phyloP scores from a whole-genome alignment of 2,329 filamentous ascomycete species.

The Cercospora berteroae region DNA sequence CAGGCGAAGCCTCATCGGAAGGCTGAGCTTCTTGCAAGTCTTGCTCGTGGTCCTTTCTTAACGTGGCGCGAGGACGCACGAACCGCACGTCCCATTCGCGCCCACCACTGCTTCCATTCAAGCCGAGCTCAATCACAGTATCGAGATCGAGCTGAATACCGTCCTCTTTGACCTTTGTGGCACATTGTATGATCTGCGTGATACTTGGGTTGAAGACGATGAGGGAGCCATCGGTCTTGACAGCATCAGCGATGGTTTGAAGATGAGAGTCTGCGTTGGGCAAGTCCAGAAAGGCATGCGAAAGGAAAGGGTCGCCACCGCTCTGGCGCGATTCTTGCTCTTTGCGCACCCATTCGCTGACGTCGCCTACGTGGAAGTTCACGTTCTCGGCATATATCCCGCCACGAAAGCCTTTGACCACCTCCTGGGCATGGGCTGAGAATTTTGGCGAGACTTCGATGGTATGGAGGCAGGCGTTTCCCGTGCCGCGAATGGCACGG shows the following conservation, averaged over 20 bases:
- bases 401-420: conserved; percentile 65
- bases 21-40: neutral
- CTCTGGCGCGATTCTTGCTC: conserved; percentile 47
- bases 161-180: conserved; percentile 54
- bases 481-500: conserved; percentile 56
- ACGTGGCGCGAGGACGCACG: conserved; percentile 42
- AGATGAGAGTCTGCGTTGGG: conserved; percentile 60
- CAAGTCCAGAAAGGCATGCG: conserved; percentile 71
- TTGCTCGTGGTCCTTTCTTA: conserved; percentile 3
- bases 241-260: conserved; percentile 52
- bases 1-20: neutral
- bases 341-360: conserved; percentile 60
- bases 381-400: conserved; percentile 69
- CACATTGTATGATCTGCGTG: conserved; percentile 70
- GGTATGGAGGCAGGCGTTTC: conserved; percentile 69
- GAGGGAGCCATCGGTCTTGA: conserved; percentile 64
- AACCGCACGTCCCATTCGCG: conserved; percentile 64
- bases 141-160: conserved; percentile 59
- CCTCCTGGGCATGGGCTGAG: conserved; percentile 62
- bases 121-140: conserved; percentile 58
- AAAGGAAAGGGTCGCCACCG: conserved; percentile 58
- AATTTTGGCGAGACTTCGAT: conserved; percentile 65
- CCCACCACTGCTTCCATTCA: conserved; percentile 52
- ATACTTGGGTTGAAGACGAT: conserved; percentile 74
- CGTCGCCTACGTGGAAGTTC: conserved; percentile 69